Evolutionary conservation across 1,284 basidiomycete genomes (phyloP), one percentile per base, ranked within the genome.

Genomic region (Amylostereum chailletii): DNA sequence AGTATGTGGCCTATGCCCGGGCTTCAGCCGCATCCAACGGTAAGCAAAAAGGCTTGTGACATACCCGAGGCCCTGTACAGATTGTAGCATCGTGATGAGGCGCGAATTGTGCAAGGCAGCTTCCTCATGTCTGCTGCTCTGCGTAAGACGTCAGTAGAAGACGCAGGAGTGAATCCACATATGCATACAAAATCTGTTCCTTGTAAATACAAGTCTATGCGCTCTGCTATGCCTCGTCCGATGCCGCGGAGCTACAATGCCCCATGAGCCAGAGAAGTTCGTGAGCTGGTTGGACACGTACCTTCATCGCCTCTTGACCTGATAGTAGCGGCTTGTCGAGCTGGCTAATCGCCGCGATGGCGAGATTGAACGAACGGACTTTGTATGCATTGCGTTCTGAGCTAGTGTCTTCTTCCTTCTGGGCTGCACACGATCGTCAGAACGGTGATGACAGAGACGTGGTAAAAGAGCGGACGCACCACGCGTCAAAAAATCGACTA

Each of bases 361-460:
- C 78, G 48, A 59, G 65, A 42, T 62, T 62, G 55, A 72, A 77
- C n/a, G 77, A 70, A 48, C 69, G 68, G 7, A 78, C 57, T 63
- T 75, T 79, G 66, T 70, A 78, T 7, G 52, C 52, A 54, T 77
- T 79, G 26, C 64, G 52, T n/a, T 57, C 55, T 1, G 62, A 50
- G n/a, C 62, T 65, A 3, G 56, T 43, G 11, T 68, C 60, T 51
- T 79, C 77, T 9, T 70, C 67, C 46, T 69, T 58, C 58, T 70
- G 63, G 59, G 68, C 76, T 80, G 46, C 29, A 19, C 19, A 19
- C 19, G 19, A 34, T 19, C 10, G 7, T 31, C 34, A 39, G 31
- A 9, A 19, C 9, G 19, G 11, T 10, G 2, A n/a, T 26, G 9
- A 31, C 39, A 1, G n/a, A 5, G 5, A 40, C 30, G 27, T 10